Conservation (phyloP, 1,284 basidiomycete species). For the Apiotrichum gracile region DNA sequence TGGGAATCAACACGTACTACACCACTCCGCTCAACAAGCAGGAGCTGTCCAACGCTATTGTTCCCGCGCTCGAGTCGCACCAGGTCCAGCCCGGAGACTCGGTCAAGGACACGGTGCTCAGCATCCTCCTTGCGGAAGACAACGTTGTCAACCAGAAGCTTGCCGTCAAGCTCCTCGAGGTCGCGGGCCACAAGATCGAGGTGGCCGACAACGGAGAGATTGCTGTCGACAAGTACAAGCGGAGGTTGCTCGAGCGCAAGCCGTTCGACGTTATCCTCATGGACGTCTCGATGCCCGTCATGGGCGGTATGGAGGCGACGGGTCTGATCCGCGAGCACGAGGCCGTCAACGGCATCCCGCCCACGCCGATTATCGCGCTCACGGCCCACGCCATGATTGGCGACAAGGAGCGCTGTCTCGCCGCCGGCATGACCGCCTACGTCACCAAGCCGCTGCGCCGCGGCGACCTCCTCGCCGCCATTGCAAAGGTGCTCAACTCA, state of each 20-base stretch:
- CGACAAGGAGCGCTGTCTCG: constrained; percentile 84
- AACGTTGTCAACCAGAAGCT: constrained; percentile 92
- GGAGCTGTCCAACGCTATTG: constrained; percentile 85
- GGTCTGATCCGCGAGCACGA: constrained; percentile 61
- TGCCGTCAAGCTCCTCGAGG: constrained; percentile 94
- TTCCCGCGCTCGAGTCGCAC: constrained; percentile 92
- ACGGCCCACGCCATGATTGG: constrained; percentile 80
- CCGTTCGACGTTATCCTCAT: constrained; percentile 88
- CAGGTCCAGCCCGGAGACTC: constrained; percentile 70
- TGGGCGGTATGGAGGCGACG: constrained; percentile 54
- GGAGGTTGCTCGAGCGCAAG: constrained; percentile 43
- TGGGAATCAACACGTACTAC: constrained; percentile 47
- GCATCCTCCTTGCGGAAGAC: constrained; percentile 95
- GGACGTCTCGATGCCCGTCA: constrained; percentile 98
- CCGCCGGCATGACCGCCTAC: constrained; percentile 57
- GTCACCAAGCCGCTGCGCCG: constrained; percentile 29
- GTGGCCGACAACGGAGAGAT: constrained; percentile 93
- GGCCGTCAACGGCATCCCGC: constrained; percentile 61
- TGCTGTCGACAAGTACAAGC: constrained; percentile 45
- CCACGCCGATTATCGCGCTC: constrained; percentile 90
- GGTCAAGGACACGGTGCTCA: constrained; percentile 79
- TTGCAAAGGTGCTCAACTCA: constrained; percentile 39
- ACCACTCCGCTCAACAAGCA: constrained; percentile 84
- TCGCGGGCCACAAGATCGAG: constrained; percentile 91
- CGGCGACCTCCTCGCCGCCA: constrained; percentile 43